A percentile compares a stretch with the other conserved stretches of the same genome.
phyloP scores from a whole-genome alignment of 108 stramenopile species.

The Cyclostephanos tholiformis region DNA sequence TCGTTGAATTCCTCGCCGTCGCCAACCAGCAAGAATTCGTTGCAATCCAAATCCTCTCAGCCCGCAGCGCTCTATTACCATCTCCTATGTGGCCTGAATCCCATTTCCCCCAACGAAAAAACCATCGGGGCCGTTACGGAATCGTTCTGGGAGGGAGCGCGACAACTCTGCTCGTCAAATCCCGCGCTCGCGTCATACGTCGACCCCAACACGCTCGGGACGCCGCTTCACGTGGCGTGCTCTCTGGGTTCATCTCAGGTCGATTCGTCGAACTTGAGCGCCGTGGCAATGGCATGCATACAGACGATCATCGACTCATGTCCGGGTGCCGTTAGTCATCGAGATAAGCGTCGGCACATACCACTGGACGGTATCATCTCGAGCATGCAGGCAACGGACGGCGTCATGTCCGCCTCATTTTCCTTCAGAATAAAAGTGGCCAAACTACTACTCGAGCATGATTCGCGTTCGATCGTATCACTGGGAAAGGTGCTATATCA shows the following conservation, averaged over 20 bases:
- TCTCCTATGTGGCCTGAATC: background rate
- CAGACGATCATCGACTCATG: constrained; percentile 30
- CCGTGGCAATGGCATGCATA: constrained; percentile 38
- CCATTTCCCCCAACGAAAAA: background rate
- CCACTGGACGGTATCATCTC: constrained; percentile 53
- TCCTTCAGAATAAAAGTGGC: constrained; percentile 24
- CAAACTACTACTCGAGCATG: constrained; percentile 9
- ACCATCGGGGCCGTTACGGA: constrained; percentile 9
- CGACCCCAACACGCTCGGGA: constrained; percentile 56
- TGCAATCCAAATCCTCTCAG: background rate
- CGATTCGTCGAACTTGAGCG: constrained; percentile 5
- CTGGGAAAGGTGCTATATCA: constrained; percentile 52
- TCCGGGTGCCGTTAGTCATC: constrained; percentile 29
- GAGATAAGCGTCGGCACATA: constrained; percentile 57
- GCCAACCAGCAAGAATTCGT: background rate
- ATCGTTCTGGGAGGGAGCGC: constrained; percentile 35
- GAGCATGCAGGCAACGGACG: constrained; percentile 38
- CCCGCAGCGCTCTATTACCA: constrained; percentile 6
- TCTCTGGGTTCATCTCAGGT: constrained; percentile 48
- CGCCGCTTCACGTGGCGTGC: constrained; percentile 77
- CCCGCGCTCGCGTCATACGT: constrained; percentile 39
- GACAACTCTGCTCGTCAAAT: constrained; percentile 2
- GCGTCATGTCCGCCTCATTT: constrained; percentile 9
- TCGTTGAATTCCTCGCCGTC: no score
- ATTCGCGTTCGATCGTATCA: background rate